A percentile compares a stretch with the other conserved stretches of the same genome.
These are phyloP conservation scores for Talaromyces sp. DNA, from an alignment of 2,329 filamentous ascomycete genomes.

Conservation along the genomic window DNA sequence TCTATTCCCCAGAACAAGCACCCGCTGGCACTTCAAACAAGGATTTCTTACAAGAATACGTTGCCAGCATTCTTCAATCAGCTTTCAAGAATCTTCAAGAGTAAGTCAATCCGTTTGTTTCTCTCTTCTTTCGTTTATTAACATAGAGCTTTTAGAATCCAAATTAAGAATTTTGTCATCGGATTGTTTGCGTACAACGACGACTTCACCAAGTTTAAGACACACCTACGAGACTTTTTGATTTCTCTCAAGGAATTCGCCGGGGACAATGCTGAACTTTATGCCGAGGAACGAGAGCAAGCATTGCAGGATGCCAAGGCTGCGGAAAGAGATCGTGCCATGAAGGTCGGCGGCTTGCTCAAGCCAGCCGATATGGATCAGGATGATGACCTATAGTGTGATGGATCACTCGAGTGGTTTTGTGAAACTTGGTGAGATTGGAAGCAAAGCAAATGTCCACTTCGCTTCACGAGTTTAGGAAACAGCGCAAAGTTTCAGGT, in stretches of 20 bases:
- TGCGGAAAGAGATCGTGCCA: conserved; percentile 83
- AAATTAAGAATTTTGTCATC: conserved; percentile 87
- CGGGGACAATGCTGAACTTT: conserved; percentile 91
- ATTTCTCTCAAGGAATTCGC: conserved; percentile 97
- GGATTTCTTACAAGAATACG: conserved; percentile 86
- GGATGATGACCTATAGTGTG: conserved; percentile 76
- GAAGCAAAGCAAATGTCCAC: background rate
- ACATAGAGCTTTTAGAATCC: conserved; percentile 53
- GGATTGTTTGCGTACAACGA: conserved; percentile 84
- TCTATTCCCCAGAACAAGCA: conserved; percentile 82
- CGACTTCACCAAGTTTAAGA: conserved; percentile 89
- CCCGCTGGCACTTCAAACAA: conserved; percentile 79
- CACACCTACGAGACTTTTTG: conserved; percentile 92
- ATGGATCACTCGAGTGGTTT: conserved; percentile 48
- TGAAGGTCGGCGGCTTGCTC: conserved; percentile 91
- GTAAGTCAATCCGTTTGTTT: conserved; percentile 53
- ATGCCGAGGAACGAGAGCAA: conserved; percentile 89
- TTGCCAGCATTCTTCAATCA: conserved; percentile 76
- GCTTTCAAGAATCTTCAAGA: conserved; percentile 91
- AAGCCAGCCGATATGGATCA: conserved; percentile 96
- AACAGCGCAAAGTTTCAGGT: conserved; percentile 4
- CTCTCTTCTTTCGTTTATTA: conserved; percentile 1
- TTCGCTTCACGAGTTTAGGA: background rate
- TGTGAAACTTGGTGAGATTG: background rate
- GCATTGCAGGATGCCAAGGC: conserved; percentile 80